These are phyloP conservation scores for Neonectria coccinea DNA, from an alignment of 2,329 filamentous ascomycete genomes.

Conservation along the genomic window DNA sequence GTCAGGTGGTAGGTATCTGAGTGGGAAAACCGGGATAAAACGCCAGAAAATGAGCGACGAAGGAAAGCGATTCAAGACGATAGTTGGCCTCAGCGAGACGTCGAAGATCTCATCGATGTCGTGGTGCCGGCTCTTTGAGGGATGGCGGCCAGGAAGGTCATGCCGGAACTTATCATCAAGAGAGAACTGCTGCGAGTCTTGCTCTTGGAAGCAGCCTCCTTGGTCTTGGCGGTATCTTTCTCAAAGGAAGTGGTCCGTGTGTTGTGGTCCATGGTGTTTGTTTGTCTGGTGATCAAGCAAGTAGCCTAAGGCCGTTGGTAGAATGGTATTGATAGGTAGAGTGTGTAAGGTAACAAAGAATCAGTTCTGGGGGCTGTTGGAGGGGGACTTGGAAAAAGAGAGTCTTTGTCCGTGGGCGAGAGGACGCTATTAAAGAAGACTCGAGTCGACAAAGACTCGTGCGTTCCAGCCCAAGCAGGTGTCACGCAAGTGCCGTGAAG, in stretches of 20 bases:
- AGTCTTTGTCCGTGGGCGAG: slow-evolving; percentile 38
- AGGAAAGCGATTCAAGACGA: slow-evolving; percentile 14
- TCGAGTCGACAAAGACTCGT: slow-evolving; percentile 23
- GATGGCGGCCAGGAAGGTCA: slow-evolving; percentile 45
- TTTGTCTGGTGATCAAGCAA: slow-evolving; percentile 1
- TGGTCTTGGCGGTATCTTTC: slow-evolving; percentile 43
- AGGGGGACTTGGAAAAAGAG: slow-evolving; percentile 7
- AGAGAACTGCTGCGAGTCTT: slow-evolving; percentile 44
- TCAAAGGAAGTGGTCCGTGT: slow-evolving; percentile 43
- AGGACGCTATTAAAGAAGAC: slow-evolving; percentile 39
- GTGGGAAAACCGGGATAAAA: slow-evolving; percentile 19
- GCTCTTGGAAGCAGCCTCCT: slow-evolving; percentile 38
- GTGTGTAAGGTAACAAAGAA: slow-evolving; percentile 7
- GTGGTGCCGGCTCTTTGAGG: slow-evolving; percentile 38
- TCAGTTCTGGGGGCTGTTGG: slow-evolving; percentile 12
- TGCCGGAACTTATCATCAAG: slow-evolving; percentile 45
- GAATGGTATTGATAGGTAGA: slow-evolving; percentile 12
- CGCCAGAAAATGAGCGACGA: slow-evolving; percentile 36
- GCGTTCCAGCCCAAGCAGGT: slow-evolving; percentile 35
- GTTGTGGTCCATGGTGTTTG: slow-evolving; percentile 39
- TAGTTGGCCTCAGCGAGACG: slow-evolving; percentile 40
- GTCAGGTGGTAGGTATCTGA: slow-evolving; percentile 13
- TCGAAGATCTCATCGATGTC: slow-evolving; percentile 42
- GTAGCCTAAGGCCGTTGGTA: slow-evolving; percentile 3
- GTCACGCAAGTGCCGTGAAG: slow-evolving; percentile 32